Conservation (phyloP, 1,284 basidiomycete genomes). For the Paramarasmius palmivorus region DNA sequence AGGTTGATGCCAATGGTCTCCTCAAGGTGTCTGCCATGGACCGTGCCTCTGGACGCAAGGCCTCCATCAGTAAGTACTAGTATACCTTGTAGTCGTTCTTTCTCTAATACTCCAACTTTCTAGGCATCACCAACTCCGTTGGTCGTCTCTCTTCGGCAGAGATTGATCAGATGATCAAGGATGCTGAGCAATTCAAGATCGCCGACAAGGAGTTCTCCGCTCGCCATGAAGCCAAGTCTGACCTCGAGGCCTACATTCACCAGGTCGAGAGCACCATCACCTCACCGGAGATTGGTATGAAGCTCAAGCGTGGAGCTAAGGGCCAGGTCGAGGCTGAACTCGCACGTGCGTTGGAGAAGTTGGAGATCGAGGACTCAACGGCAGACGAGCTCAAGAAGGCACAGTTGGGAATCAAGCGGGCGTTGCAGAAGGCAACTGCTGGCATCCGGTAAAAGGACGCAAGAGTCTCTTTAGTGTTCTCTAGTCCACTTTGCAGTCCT, state of each 20-base stretch:
- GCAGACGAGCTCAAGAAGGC: slow-evolving; percentile 93
- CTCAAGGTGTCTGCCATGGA: slow-evolving; percentile 95
- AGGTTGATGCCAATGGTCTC: slow-evolving; percentile 97
- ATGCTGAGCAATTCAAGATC: slow-evolving; percentile 94
- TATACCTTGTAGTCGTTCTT: slow-evolving; percentile 1
- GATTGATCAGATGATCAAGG: slow-evolving; percentile 99
- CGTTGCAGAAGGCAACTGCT: slow-evolving; percentile 93
- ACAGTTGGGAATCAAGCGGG: slow-evolving; percentile 90
- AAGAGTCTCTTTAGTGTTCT: not conserved
- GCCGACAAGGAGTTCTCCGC: slow-evolving; percentile 97
- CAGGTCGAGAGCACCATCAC: slow-evolving; percentile 93
- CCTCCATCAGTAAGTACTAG: slow-evolving; percentile 82
- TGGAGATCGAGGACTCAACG: slow-evolving; percentile 92
- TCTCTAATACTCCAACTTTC: slow-evolving; percentile 12
- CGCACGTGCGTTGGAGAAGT: slow-evolving; percentile 92
- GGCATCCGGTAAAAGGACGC: slow-evolving; percentile 66
- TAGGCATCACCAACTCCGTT: slow-evolving; percentile 94
- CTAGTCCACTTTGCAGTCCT: not conserved
- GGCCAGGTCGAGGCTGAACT: slow-evolving; percentile 92
- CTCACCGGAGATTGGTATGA: slow-evolving; percentile 93
- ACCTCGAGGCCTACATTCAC: slow-evolving; percentile 94
- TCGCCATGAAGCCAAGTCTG: slow-evolving; percentile 94
- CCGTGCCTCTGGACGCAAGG: slow-evolving; percentile 94
- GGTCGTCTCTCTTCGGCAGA: slow-evolving; percentile 92
- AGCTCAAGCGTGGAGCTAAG: slow-evolving; percentile 96